Evolutionary conservation across 768 basidiomycete species (phyloP).

Genomic region (Lyophyllum shimeji): DNA sequence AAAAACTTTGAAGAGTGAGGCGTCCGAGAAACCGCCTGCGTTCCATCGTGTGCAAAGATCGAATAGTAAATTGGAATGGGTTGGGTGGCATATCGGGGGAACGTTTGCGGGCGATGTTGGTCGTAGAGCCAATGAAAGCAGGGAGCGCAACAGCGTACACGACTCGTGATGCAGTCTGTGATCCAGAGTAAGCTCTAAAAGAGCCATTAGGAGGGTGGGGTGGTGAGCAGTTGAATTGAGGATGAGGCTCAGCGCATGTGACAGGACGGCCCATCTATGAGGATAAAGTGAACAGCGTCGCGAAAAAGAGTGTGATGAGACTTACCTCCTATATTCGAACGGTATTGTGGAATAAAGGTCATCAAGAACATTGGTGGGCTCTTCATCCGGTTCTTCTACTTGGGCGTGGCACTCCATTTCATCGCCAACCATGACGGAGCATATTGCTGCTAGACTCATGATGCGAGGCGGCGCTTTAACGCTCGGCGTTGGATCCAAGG

Average conservation of each 20-base stretch:
- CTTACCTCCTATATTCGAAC: constrained; percentile 49
- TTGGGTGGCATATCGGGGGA: constrained; percentile 40
- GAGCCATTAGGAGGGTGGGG: constrained; percentile 45
- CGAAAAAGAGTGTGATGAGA: not conserved
- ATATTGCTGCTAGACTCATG: constrained; percentile 42
- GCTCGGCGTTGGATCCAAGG: not conserved
- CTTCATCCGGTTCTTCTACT: constrained; percentile 7
- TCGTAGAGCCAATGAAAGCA: constrained; percentile 40
- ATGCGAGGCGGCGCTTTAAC: constrained; percentile 21
- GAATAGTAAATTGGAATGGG: constrained; percentile 46
- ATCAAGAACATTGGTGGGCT: constrained; percentile 29
- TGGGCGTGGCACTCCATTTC: constrained; percentile 35
- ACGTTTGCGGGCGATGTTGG: constrained; percentile 20
- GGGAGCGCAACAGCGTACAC: constrained; percentile 35
- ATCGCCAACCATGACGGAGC: constrained; percentile 46
- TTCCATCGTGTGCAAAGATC: constrained; percentile 44
- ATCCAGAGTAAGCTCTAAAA: constrained; percentile 53
- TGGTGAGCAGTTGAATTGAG: constrained; percentile 44
- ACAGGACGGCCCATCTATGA: constrained; percentile 45
- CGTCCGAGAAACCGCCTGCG: constrained; percentile 20
- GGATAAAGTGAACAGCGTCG: not conserved
- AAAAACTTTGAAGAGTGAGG: constrained; percentile 32
- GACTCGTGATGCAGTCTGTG: constrained; percentile 44
- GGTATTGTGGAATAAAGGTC: constrained; percentile 54
- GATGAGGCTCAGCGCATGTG: constrained; percentile 52